These are phyloP conservation scores for Colletotrichum tropicicola DNA, from an alignment of 2,329 filamentous ascomycete genomes.

Conservation along the genomic window DNA sequence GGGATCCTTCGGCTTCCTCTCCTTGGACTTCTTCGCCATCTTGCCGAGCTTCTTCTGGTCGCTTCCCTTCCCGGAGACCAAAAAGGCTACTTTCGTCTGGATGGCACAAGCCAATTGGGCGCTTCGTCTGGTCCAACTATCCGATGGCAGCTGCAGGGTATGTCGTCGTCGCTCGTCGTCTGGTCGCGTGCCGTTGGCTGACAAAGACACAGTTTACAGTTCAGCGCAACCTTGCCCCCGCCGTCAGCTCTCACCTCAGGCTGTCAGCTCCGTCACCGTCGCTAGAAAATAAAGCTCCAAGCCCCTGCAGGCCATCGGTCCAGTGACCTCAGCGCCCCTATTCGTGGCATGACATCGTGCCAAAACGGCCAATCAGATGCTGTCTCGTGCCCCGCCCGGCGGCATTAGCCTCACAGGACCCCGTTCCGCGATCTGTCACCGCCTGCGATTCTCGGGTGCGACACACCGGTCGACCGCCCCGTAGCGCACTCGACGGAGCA, in stretches of 20 bases:
- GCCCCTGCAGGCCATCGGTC: conserved; percentile 12
- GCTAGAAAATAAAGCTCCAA: neutral
- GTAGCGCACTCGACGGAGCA: no score
- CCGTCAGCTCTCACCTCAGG: neutral
- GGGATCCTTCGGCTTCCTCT: conserved; percentile 58
- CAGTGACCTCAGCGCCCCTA: conserved; percentile 2
- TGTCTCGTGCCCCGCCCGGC: neutral
- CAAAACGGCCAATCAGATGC: conserved; percentile 9
- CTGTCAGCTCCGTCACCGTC: neutral
- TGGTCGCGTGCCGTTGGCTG: conserved; percentile 11
- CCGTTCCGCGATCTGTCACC: conserved; percentile 25
- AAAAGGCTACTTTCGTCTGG: no score
- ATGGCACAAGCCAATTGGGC: neutral
- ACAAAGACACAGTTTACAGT: conserved; percentile 7
- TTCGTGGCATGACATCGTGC: neutral
- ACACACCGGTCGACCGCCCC: conserved; percentile 4
- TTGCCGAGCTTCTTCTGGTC: no score
- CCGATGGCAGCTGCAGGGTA: neutral
- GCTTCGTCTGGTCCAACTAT: neutral
- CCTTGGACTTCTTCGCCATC: conserved; percentile 47
- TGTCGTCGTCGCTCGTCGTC: neutral
- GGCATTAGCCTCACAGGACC: conserved; percentile 1
- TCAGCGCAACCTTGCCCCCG: conserved; percentile 9
- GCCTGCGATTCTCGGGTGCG: conserved; percentile 20
- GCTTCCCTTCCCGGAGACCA: no score